Evolutionary conservation across 2,329 filamentous ascomycete species (phyloP), one percentile per base, ranked within the genome.

Genomic region (Venturiaceae sp.): DNA sequence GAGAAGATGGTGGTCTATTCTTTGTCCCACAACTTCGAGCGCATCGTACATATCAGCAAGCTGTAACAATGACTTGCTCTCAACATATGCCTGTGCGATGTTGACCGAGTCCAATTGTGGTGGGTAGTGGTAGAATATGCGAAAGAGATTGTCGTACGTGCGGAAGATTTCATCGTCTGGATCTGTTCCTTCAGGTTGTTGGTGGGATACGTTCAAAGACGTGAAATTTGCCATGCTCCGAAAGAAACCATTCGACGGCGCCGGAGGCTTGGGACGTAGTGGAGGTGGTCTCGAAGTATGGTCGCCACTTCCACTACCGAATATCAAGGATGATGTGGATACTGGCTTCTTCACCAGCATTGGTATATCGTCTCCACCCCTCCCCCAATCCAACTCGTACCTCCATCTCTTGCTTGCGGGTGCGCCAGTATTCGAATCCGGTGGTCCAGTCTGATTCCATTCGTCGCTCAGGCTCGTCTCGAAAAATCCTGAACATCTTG

Each of bases 1-100:
- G 16, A 97, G 78, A 14, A 97, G 80, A 71, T 97, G 92, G 74
- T 97, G 92, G 72, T 96, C 92, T 47, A 96, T 88, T 37, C 92
- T 83, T 1, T 90, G 89, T 0, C 92, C 92, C 8, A 95, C 90
- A 16, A 96, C 90, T 32, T 85, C 80, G 13, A 96, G 80, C 14
- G 92, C 90, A 69, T 96, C 92, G 75, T 96, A 96, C 77, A 94
- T 90, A 72, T 96, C 92, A n/a, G 91, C 92, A 19, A 96, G 80
- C 13, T 84, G 83, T 41, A 97, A 81, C 2, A 97, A 82, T 13
- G 89, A 87, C 73, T 96, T 96, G 80, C 90, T 96, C 72, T 96
- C 90, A 46, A 94, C 86, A 68, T 96, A 96, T 26, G 92, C 91
- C 61, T 91, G 87, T 57, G 91, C 90, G 63, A 97, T 95, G 70